Conservation (phyloP, 768 basidiomycete genomes). For the Trametes gibbosa region DNA sequence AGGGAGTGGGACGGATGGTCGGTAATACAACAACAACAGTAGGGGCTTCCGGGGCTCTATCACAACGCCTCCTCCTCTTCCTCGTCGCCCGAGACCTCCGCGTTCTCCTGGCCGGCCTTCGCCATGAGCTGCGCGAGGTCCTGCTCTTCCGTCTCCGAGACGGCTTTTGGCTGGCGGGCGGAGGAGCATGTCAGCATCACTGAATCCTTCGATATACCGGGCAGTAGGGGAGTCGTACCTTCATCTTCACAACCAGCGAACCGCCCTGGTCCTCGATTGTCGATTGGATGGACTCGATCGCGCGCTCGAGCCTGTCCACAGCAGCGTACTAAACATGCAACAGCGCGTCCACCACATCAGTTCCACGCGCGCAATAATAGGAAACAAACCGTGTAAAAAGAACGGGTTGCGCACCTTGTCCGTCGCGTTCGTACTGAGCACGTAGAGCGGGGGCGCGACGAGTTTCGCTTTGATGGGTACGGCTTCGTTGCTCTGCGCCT, state of each 20-base stretch:
- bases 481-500: constrained; percentile 79
- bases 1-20: too few species aligned
- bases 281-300: constrained; percentile 85
- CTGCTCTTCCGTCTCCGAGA: constrained; percentile 96
- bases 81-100: constrained; percentile 94
- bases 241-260: constrained; percentile 92
- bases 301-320: constrained; percentile 89
- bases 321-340: constrained; percentile 59
- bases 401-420: constrained; percentile 78
- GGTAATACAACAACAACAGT: too few species aligned
- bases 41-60: too few species aligned
- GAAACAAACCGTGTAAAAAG: neutral
- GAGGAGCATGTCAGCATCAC: neutral
- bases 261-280: constrained; percentile 87
- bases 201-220: neutral
- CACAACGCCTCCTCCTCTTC: constrained; percentile 63
- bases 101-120: constrained; percentile 90
- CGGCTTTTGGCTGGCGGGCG: constrained; percentile 81
- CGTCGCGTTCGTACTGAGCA: constrained; percentile 92
- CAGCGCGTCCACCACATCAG: neutral
- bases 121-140: constrained; percentile 98
- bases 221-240: constrained; percentile 44
- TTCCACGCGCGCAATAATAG: neutral
- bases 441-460: constrained; percentile 95
- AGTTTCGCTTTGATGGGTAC: constrained; percentile 97